Evolutionary conservation across 768 basidiomycete species (phyloP).

Genomic region (Mycena belliarum): DNA sequence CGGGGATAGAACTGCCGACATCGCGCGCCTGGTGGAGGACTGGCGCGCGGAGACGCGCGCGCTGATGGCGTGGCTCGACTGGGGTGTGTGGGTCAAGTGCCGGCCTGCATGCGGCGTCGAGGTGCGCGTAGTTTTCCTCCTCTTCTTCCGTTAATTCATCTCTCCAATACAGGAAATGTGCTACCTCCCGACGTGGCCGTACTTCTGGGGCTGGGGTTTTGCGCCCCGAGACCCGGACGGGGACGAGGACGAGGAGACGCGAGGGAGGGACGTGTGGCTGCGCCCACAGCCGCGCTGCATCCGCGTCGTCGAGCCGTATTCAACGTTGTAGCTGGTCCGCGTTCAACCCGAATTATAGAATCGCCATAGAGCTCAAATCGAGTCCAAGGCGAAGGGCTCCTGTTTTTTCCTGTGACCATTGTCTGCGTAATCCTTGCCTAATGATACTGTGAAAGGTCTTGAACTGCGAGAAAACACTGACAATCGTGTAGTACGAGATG

Average conservation of each 20-base stretch:
- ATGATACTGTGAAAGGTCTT: no score
- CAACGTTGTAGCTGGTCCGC: background rate
- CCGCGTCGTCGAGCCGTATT: background rate
- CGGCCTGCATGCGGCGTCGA: conserved; percentile 6
- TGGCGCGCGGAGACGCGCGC: background rate
- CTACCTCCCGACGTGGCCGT: conserved; percentile 12
- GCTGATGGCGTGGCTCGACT: conserved; percentile 18
- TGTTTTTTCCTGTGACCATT: no score
- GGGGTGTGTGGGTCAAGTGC: conserved; percentile 21
- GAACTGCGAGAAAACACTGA: no score
- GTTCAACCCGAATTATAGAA: no score
- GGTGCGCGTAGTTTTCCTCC: background rate
- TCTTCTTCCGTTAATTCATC: no score
- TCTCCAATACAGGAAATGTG: conserved; percentile 6
- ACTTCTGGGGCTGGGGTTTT: background rate
- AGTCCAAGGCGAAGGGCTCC: no score
- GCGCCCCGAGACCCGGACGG: no score
- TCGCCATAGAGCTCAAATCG: no score
- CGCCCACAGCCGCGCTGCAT: background rate
- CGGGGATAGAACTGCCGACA: no score
- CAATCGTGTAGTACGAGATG: no score
- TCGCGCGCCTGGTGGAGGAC: background rate
- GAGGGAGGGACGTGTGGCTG: no score
- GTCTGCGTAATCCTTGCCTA: no score
- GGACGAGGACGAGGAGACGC: background rate